Evolutionary conservation across 495 filamentous ascomycete genomes (phyloP).

Genomic region (Letharia columbiana): DNA sequence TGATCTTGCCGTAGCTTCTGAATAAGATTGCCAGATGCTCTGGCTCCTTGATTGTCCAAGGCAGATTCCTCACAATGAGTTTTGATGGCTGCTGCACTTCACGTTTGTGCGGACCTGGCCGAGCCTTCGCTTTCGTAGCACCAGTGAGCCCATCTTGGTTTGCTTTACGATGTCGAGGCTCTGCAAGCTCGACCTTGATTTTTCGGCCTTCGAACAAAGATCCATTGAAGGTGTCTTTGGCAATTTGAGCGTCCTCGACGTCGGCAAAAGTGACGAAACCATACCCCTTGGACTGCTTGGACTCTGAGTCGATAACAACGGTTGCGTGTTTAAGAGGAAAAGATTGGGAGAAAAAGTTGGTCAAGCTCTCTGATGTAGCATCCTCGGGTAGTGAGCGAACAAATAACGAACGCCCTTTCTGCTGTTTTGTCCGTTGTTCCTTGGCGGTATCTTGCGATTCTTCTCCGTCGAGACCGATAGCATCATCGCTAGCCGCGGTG

Average conservation of each 20-base stretch:
- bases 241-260: constrained; percentile 74
- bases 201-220: constrained; percentile 65
- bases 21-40: constrained; percentile 73
- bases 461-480: constrained; percentile 8
- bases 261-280: constrained; percentile 97
- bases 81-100: constrained; percentile 59
- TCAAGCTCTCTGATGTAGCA: constrained; percentile 73
- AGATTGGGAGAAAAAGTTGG: constrained; percentile 82
- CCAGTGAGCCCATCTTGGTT: constrained; percentile 34
- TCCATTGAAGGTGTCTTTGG: constrained; percentile 68
- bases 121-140: constrained; percentile 46
- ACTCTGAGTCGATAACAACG: constrained; percentile 69
- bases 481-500: constrained; percentile 19
- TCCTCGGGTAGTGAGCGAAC: constrained; percentile 73
- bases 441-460: constrained; percentile 1
- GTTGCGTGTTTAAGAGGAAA: constrained; percentile 92
- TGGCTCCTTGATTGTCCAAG: constrained; percentile 85
- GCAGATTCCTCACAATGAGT: constrained; percentile 89
- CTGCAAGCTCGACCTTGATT: constrained; percentile 78
- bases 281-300: constrained; percentile 80
- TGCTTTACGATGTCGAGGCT: constrained; percentile 59
- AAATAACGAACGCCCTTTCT: constrained; percentile 66
- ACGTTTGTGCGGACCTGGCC: constrained; percentile 44
- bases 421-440: constrained; percentile 20
- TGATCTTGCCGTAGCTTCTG: constrained; percentile 80